Conservation (phyloP, 164 flowering plant species). For the Annona cherimola region DNA sequence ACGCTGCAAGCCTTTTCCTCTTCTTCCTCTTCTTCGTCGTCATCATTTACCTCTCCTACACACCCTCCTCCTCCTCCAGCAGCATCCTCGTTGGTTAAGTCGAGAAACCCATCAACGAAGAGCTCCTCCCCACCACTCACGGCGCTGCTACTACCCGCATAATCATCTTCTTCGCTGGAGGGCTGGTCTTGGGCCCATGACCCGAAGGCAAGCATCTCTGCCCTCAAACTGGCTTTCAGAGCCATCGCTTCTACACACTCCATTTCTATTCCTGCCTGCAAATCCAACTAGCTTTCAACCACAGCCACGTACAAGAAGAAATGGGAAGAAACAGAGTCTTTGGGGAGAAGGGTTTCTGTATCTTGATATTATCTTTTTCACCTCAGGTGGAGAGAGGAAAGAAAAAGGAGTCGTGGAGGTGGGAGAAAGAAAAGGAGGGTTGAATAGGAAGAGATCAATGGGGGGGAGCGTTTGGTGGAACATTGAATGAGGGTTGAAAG, state of each 20-base stretch:
- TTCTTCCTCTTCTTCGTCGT: slow-evolving; percentile 39
- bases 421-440: slow-evolving; percentile 6
- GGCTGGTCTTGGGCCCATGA: slow-evolving; percentile 4
- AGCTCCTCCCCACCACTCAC: slow-evolving; percentile 44
- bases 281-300: background rate
- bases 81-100: slow-evolving; percentile 47
- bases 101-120: slow-evolving; percentile 60
- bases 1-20: slow-evolving; percentile 13
- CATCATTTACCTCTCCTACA: slow-evolving; percentile 16
- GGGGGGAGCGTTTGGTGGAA: slow-evolving; percentile 20
- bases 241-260: slow-evolving; percentile 35
- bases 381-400: slow-evolving; percentile 2
- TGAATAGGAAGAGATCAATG: slow-evolving; percentile 9
- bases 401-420: slow-evolving; percentile 1
- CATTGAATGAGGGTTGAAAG: slow-evolving; percentile 33
- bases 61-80: background rate
- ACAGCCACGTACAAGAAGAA: background rate
- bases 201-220: slow-evolving; percentile 25
- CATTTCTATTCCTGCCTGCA: slow-evolving; percentile 22
- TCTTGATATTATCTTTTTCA: background rate
- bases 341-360: background rate
- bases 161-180: slow-evolving; percentile 31
- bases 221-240: slow-evolving; percentile 44
- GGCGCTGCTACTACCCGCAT: slow-evolving; percentile 5
- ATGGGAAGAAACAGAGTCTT: background rate